Conservation (phyloP, 2,329 filamentous ascomycete genomes). For the Diaporthe sp. region DNA sequence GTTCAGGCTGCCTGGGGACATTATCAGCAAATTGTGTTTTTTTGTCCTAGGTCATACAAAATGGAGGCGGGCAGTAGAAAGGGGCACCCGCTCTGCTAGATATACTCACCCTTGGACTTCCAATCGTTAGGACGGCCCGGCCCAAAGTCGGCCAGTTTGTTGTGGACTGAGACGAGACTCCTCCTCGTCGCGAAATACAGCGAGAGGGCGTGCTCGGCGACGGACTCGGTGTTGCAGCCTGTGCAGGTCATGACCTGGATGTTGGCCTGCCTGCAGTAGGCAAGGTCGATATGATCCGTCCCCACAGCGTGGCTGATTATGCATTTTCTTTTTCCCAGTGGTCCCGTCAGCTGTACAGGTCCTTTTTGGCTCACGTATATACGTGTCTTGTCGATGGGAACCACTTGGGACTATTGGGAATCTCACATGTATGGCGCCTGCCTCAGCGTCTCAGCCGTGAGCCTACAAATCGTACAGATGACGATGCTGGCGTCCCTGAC, state of each 20-base stretch:
- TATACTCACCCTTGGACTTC: conserved; percentile 26
- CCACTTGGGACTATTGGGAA: background rate
- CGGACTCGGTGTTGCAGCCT: conserved; percentile 37
- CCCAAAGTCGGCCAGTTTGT: conserved; percentile 35
- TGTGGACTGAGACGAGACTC: conserved; percentile 38
- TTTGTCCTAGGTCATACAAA: too few species aligned
- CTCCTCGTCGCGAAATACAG: conserved; percentile 40
- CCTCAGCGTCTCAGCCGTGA: conserved; percentile 36
- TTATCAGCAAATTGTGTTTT: background rate
- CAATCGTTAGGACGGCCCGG: conserved; percentile 31
- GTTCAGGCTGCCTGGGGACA: conserved; percentile 21
- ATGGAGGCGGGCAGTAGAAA: too few species aligned
- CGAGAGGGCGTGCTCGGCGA: conserved; percentile 40
- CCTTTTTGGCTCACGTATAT: background rate
- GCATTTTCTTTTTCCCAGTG: conserved; percentile 35
- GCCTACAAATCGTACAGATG: conserved; percentile 39
- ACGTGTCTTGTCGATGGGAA: too few species aligned
- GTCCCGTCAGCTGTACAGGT: background rate
- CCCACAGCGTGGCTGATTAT: conserved; percentile 40
- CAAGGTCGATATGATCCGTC: conserved; percentile 40
- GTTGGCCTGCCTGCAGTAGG: conserved; percentile 36
- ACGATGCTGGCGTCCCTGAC: conserved; percentile 41
- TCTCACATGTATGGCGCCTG: conserved; percentile 39
- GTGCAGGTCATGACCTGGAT: conserved; percentile 40
- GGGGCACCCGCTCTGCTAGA: background rate